These are phyloP conservation scores for Chenopodium quinoa DNA, from an alignment of 148 eudicot species.

Conservation along the genomic window DNA sequence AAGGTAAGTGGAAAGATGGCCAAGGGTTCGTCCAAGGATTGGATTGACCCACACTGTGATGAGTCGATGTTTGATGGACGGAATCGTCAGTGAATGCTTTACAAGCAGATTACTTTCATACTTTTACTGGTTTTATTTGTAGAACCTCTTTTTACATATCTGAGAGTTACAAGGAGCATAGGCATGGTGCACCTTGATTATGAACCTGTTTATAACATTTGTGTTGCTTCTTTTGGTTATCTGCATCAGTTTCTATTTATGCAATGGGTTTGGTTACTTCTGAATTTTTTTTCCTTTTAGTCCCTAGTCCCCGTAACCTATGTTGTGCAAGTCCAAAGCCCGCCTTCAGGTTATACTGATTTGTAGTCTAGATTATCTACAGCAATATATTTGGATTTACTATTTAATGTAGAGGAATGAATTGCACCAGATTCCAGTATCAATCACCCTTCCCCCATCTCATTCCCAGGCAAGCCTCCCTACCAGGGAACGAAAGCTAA, in stretches of 20 bases:
- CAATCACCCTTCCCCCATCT: too few relatives aligned
- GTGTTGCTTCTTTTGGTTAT: not conserved
- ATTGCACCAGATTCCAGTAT: too few relatives aligned
- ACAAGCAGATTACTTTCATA: not conserved
- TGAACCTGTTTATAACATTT: constrained; percentile 2
- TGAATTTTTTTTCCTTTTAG: not conserved
- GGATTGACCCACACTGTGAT: constrained; percentile 95
- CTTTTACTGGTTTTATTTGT: not conserved
- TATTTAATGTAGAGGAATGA: too few relatives aligned
- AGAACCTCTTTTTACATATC: not conserved
- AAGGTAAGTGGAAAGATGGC: constrained; percentile 39
- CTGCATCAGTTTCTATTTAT: not conserved
- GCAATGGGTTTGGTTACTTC: not conserved
- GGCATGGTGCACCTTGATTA: constrained; percentile 4
- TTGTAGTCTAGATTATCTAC: too few relatives aligned
- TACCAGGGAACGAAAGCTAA: too few relatives aligned
- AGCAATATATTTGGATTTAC: too few relatives aligned
- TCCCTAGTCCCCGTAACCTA: not conserved
- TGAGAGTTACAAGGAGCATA: not conserved
- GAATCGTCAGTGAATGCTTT: constrained; percentile 30
- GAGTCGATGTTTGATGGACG: constrained; percentile 73
- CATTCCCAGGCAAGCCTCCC: too few relatives aligned
- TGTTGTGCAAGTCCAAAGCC: too few relatives aligned
- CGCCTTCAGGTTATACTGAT: too few relatives aligned
- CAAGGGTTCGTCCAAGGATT: constrained; percentile 63